These are phyloP conservation scores for Penicillium sp. DNA, from an alignment of 2,329 filamentous ascomycete species.

Conservation along the genomic window DNA sequence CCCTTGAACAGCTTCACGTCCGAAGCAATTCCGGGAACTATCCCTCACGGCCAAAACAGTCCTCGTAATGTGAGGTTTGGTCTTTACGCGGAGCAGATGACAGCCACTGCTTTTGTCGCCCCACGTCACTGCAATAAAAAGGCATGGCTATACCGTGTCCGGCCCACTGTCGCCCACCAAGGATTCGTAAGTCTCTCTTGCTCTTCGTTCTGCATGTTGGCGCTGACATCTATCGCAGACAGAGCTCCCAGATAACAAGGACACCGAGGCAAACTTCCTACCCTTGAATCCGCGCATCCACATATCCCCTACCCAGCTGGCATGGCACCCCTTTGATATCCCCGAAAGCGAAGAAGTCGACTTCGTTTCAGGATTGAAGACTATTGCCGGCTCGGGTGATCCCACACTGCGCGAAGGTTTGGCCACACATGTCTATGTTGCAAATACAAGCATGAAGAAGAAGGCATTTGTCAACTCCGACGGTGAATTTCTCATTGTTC, in stretches of 20 bases:
- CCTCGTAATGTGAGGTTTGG: slow-evolving; percentile 41
- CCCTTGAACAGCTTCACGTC: slow-evolving; percentile 33
- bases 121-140: slow-evolving; percentile 59
- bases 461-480: slow-evolving; percentile 63
- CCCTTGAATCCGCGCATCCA: slow-evolving; percentile 54
- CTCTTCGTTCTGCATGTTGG: neutral
- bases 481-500: slow-evolving; percentile 65
- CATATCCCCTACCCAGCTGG: slow-evolving; percentile 56
- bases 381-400: slow-evolving; percentile 58
- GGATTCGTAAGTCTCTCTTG: slow-evolving; percentile 44
- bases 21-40: slow-evolving; percentile 42
- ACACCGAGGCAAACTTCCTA: slow-evolving; percentile 36
- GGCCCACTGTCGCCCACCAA: slow-evolving; percentile 57
- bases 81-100: slow-evolving; percentile 48
- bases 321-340: slow-evolving; percentile 59
- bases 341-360: slow-evolving; percentile 52
- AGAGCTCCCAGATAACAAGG: slow-evolving; percentile 45
- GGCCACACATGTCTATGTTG: slow-evolving; percentile 57
- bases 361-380: slow-evolving; percentile 56
- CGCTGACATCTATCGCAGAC: slow-evolving; percentile 36
- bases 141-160: slow-evolving; percentile 59
- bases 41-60: slow-evolving; percentile 40
- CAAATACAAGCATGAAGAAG: slow-evolving; percentile 57
- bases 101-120: slow-evolving; percentile 61
- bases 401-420: slow-evolving; percentile 58